Conservation (phyloP, 2,329 filamentous ascomycete genomes). For the Penicillium sp. region DNA sequence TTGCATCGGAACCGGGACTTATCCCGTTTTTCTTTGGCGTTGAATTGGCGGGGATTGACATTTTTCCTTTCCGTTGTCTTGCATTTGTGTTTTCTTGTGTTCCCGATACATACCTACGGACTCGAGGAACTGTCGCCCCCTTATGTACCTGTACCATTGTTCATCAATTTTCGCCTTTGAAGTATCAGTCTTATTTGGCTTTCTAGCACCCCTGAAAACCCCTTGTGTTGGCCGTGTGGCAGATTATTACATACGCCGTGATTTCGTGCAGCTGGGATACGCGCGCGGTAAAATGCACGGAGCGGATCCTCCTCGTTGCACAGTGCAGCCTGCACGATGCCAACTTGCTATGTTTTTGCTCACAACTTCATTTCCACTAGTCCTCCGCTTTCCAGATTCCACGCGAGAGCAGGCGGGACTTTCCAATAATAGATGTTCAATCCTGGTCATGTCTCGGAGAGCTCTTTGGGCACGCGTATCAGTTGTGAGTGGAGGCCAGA, state of each 20-base stretch:
- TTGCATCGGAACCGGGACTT: constrained; percentile 10
- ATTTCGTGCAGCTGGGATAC: not conserved
- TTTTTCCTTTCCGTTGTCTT: not conserved
- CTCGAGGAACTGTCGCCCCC: not conserved
- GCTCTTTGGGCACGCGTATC: not conserved
- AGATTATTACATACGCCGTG: not conserved
- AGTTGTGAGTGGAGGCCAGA: not conserved
- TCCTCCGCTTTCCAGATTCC: constrained; percentile 1
- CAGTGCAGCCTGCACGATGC: constrained; percentile 5
- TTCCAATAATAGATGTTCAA: not conserved
- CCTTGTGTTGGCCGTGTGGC: not conserved
- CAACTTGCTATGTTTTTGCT: not conserved
- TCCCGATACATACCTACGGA: constrained; percentile 4
- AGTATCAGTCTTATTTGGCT: too few species aligned
- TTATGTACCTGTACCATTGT: not conserved
- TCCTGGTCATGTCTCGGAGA: not conserved
- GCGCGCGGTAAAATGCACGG: constrained; percentile 5
- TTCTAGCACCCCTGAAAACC: not conserved
- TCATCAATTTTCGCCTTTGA: not conserved
- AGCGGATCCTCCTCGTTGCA: not conserved
- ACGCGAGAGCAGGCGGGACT: not conserved
- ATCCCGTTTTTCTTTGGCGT: constrained; percentile 5
- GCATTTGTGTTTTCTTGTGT: constrained; percentile 3
- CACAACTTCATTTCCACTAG: not conserved
- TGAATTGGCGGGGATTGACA: not conserved